A percentile compares a stretch with the other conserved stretches of the same genome.
Conservation (phyloP, 2,329 filamentous ascomycete species). For the Aspergillus sp. region DNA sequence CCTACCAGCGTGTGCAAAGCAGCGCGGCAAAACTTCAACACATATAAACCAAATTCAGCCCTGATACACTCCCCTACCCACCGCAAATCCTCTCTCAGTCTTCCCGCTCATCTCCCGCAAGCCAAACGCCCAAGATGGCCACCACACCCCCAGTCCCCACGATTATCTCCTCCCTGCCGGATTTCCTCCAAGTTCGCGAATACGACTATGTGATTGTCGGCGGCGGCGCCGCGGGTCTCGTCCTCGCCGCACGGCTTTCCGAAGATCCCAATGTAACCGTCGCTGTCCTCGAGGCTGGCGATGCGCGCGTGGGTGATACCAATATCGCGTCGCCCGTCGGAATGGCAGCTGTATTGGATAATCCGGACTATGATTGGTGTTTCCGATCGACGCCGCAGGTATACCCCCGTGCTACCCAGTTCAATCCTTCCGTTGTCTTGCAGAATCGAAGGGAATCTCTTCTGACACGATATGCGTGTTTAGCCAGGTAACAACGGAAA, state of each 20-base stretch:
- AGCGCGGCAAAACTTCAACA: no score
- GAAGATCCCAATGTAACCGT: conserved; percentile 47
- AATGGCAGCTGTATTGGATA: conserved; percentile 10
- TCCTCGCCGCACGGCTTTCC: conserved; percentile 46
- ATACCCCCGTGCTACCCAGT: neutral
- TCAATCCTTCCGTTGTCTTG: no score
- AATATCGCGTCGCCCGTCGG: conserved; percentile 7
- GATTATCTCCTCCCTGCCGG: conserved; percentile 5
- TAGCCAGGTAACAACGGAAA: conserved; percentile 15
- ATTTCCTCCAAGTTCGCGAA: conserved; percentile 5
- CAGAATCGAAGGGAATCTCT: no score
- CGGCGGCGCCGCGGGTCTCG: conserved; percentile 58
- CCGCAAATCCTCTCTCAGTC: no score
- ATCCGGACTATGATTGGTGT: conserved; percentile 20
- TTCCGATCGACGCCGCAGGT: conserved; percentile 16
- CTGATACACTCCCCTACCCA: no score
- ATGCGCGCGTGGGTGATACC: conserved; percentile 20
- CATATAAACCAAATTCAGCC: no score
- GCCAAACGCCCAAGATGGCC: no score
- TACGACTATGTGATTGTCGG: conserved; percentile 51
- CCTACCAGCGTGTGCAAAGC: no score
- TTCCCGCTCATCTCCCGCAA: no score
- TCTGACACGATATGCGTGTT: no score
- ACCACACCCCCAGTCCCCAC: neutral
- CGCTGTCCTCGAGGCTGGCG: conserved; percentile 50